Evolutionary conservation across 2,329 filamentous ascomycete species (phyloP), one percentile per base, ranked within the genome.

Genomic region (Diplodia intermedia): DNA sequence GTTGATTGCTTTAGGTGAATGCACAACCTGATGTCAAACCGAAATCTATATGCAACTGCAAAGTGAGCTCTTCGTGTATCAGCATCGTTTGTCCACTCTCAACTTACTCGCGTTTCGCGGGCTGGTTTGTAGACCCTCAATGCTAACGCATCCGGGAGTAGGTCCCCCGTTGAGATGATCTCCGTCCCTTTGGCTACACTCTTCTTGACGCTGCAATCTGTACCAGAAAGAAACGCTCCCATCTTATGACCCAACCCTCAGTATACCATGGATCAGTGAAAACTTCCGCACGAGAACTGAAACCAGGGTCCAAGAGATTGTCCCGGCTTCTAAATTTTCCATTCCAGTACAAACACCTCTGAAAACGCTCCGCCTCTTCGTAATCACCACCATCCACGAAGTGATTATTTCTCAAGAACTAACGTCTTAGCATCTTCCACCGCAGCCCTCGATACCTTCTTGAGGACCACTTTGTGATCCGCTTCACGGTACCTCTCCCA

Each of bases 401-500:
- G 18, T 18, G n/a, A 31, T 66, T 36, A 73, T 68, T 69, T 68
- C 53, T 77, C 75, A 47, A 78, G 74, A 68, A 83, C 78, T 71
- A 86, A 72, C 38, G 72, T 75, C 75, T 85, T 88, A 50, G 88
- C 86, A 83, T 92, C 90, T 65, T 86, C 86, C 31, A 98, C 94
- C 0, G 89, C 92, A 50, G 89, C 87, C 74, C 94, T 86, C 2
- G 92, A 91, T 79, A 94, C 90, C 81, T 91, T 93, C 85, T 99
- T 99, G 78, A 99, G 80, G 73, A 95, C 82, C 6, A 86, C 86
- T 80, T 93, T 91, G 82, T 93, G 90, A 71, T 97, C 93, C 2
- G 91, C 91, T 82, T 98, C 95, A 15, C 94, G 85, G 78, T 92
- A 98, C 76, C 85, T 88, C 71, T 93, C 91, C 92, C 93, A 97